Conservation (phyloP, 768 basidiomycete species). For the Tulasnella calospora region DNA sequence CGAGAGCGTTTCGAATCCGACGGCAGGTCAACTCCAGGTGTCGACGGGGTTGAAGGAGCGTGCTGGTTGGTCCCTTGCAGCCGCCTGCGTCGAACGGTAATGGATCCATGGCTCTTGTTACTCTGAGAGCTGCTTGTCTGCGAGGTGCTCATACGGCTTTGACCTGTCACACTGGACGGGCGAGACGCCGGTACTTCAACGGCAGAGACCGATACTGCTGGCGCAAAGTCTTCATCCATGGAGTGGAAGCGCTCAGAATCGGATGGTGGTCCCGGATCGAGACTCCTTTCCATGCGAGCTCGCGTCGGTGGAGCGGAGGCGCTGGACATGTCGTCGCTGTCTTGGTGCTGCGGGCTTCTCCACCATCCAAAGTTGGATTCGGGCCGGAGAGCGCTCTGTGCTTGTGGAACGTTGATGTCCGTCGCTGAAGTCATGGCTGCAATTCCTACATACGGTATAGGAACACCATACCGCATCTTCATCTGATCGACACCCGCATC, state of each 20-base stretch:
- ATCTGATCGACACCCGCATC: background rate
- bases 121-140: background rate
- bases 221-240: background rate
- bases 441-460: slow-evolving; percentile 15
- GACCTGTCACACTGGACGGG: background rate
- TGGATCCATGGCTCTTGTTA: background rate
- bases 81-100: background rate
- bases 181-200: background rate
- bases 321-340: background rate
- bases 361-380: background rate
- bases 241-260: background rate
- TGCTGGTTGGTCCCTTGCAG: background rate
- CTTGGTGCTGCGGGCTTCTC: background rate
- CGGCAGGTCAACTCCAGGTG: background rate
- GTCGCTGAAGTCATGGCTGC: background rate
- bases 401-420: background rate
- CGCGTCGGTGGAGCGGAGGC: background rate
- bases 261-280: background rate
- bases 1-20: background rate
- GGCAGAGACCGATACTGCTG: background rate
- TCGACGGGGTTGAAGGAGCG: background rate
- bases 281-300: background rate
- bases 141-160: background rate
- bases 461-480: slow-evolving; percentile 19
- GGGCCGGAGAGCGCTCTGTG: background rate